Base-by-base conservation (phyloP, 768 basidiomycete species). In the Tricholoma terreum region DNA sequence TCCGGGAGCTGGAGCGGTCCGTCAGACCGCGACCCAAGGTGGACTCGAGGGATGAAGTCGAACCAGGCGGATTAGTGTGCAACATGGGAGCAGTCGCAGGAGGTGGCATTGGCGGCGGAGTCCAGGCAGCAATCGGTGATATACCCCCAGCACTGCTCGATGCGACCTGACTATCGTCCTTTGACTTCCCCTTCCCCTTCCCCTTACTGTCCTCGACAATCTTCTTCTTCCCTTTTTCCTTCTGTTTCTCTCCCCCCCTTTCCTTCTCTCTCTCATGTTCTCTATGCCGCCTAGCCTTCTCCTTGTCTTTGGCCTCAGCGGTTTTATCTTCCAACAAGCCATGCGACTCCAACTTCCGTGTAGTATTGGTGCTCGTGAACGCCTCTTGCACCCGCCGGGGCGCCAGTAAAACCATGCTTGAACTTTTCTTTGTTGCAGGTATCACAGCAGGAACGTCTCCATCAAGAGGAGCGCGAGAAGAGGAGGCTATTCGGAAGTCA, bases 301-400 rank as follows among this genome's bases (percentile, higher is more conserved):
- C 72, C 57, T 68, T 66, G 49, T 74, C 71, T 49, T 66, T 75
- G n/a, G 66, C 65, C 50, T 63, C 61, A 14, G 56, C 31, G 36
- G 55, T 51, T 17, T 33, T 61, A 31, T 84, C 84, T 42, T 82
- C 81, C 42, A 90, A 74, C 22, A 89, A 69, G 9, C 87, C 87
- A 63, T 90, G 85, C 0, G 85, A 82, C 59, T 81, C 81, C 34
- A 90, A 76, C 65, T 83, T 84, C 49, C 82, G 77, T 6, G 87
- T 89, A 17, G 88, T 87, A 33, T 79, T 84, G 15, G 89, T 91
- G 63, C 83, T 90, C 15, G 89, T 90, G 63, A 82, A 92, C 14
- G 86, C 84, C 64, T 84, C 83, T 62, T 92, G 90, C n/a, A 92
- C 89, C 59, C 80, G 81, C 64, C 83, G 82, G 31, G 87, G 83